Evolutionary conservation across 768 basidiomycete species (phyloP).

Genomic region (Mrakia frigida): DNA sequence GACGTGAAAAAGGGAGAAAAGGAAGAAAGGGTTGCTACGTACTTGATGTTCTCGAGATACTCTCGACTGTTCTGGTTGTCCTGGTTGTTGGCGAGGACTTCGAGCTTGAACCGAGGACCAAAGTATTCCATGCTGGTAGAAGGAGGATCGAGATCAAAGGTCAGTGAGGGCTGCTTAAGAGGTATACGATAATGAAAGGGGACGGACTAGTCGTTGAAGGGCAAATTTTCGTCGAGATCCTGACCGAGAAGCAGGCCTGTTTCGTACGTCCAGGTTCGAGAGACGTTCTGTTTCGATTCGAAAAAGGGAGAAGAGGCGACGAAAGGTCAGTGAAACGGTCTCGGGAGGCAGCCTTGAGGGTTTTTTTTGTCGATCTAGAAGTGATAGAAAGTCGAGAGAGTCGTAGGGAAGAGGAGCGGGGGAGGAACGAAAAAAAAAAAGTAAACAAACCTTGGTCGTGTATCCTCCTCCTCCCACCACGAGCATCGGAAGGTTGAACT

Average conservation of each 20-base stretch:
- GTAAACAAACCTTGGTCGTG: constrained; percentile 53
- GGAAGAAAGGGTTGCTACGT: constrained; percentile 33
- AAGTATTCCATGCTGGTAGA: constrained; percentile 75
- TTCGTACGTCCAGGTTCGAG: constrained; percentile 91
- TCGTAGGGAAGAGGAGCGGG: not conserved
- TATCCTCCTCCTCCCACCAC: constrained; percentile 94
- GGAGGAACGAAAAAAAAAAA: not conserved
- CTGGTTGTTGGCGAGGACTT: constrained; percentile 88
- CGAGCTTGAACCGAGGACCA: constrained; percentile 85
- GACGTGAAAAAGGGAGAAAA: not conserved
- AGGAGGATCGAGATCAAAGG: not conserved
- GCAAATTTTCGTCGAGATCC: constrained; percentile 52
- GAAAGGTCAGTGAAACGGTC: not conserved
- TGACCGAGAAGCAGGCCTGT: constrained; percentile 90
- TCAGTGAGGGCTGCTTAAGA: not conserved
- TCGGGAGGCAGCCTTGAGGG: not conserved
- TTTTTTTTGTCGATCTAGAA: too few species aligned
- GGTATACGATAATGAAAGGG: too few species aligned
- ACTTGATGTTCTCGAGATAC: constrained; percentile 75
- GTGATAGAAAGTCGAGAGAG: too few species aligned
- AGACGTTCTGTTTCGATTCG: constrained; percentile 67
- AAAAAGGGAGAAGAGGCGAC: not conserved
- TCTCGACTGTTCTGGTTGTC: constrained; percentile 83
- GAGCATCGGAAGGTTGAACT: constrained; percentile 77
- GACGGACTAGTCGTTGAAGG: constrained; percentile 46